phyloP scores from a whole-genome alignment of 116 monocot species.

The Phalaenopsis hybrid region DNA sequence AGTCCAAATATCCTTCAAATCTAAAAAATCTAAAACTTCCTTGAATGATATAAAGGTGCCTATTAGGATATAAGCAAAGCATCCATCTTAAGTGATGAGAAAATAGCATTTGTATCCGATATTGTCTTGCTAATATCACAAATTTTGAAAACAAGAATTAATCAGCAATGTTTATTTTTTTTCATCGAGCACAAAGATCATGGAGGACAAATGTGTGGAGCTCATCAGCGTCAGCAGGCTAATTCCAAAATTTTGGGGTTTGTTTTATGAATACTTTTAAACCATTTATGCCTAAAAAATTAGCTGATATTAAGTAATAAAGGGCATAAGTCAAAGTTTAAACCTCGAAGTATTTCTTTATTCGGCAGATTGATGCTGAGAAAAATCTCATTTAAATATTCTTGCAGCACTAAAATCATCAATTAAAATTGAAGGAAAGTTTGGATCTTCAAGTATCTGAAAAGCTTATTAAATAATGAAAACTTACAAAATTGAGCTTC shows the following conservation, averaged over 20 bases:
- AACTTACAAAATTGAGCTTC: slow-evolving; percentile 32
- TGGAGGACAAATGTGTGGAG: not conserved
- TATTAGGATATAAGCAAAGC: not conserved
- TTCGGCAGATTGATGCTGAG: not conserved
- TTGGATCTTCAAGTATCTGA: not conserved
- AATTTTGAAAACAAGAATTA: not conserved
- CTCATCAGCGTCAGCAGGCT: not conserved
- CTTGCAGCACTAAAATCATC: not conserved
- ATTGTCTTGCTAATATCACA: not conserved
- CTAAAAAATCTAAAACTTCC: not conserved
- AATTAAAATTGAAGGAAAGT: not conserved
- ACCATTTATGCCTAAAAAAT: too few relatives aligned
- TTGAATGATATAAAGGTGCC: not conserved
- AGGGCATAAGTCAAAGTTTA: too few relatives aligned
- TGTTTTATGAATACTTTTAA: too few relatives aligned
- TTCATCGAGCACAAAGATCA: not conserved
- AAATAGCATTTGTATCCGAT: not conserved
- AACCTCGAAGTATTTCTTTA: not conserved
- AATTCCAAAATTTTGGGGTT: not conserved
- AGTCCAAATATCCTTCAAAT: not conserved
- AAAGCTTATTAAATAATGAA: not conserved
- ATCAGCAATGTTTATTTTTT: not conserved
- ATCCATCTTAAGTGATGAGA: not conserved
- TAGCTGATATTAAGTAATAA: too few relatives aligned
- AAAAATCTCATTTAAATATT: not conserved